phyloP scores from a whole-genome alignment of 108 stramenopile genomes.

The Chaetoceros tenuissimus region DNA sequence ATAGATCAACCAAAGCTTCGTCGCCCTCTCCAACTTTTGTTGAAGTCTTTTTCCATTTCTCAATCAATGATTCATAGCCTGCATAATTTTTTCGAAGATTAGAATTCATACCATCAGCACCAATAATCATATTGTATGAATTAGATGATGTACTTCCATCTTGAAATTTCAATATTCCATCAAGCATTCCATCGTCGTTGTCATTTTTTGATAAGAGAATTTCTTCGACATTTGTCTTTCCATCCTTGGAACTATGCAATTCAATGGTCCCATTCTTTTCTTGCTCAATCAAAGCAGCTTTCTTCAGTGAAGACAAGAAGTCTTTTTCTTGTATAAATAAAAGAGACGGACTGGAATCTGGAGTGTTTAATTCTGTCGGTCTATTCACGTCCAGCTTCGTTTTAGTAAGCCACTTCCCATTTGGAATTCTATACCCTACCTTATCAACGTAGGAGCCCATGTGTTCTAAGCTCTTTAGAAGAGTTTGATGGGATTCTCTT shows the following conservation, averaged over 20 bases:
- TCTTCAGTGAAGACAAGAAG: conserved; percentile 42
- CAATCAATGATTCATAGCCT: conserved; percentile 30
- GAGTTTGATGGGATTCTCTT: conserved; percentile 43
- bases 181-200: neutral
- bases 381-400: conserved; percentile 29
- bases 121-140: conserved; percentile 75
- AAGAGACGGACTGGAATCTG: conserved; percentile 16
- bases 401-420: conserved; percentile 69
- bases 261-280: conserved; percentile 43
- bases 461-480: conserved; percentile 33
- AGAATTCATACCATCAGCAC: conserved; percentile 75
- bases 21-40: too few relatives aligned
- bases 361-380: conserved; percentile 15
- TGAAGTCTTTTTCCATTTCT: neutral
- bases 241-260: conserved; percentile 16
- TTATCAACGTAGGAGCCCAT: conserved; percentile 39
- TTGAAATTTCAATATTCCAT: conserved; percentile 18
- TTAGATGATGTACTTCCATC: conserved; percentile 17
- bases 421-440: conserved; percentile 76
- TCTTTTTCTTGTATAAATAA: conserved; percentile 74
- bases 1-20: conserved; percentile 6
- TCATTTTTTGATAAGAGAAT: neutral
- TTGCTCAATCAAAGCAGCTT: conserved; percentile 46
- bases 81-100: conserved; percentile 58
- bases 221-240: neutral